Conservation (phyloP, 495 filamentous ascomycete genomes). For the Viridothelium virens region DNA sequence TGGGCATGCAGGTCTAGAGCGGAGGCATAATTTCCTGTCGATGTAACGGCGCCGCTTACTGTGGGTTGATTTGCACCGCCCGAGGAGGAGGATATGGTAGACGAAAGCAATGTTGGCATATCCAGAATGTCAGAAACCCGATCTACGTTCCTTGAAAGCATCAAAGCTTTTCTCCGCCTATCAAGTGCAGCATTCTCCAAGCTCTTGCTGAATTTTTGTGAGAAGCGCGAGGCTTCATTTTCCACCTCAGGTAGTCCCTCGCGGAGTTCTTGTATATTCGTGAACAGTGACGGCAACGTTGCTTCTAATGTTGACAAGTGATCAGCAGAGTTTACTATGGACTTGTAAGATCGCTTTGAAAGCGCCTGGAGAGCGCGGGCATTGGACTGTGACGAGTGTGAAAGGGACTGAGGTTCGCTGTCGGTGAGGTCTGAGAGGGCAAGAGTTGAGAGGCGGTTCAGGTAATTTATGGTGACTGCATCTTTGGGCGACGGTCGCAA, state of each 20-base stretch:
- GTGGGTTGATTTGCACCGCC: conserved; percentile 25
- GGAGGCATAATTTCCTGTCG: conserved; percentile 62
- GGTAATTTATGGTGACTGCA: conserved; percentile 55
- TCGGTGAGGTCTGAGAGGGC: conserved; percentile 63
- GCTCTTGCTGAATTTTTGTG: conserved; percentile 68
- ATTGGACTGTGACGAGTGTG: conserved; percentile 73
- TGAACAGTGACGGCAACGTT: conserved; percentile 59
- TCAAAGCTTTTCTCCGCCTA: conserved; percentile 68
- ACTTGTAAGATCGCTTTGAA: conserved; percentile 84
- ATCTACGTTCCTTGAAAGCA: conserved; percentile 84
- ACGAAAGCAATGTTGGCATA: conserved; percentile 75
- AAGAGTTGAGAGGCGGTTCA: conserved; percentile 70
- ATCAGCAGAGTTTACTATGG: conserved; percentile 71
- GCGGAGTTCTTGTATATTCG: conserved; percentile 56
- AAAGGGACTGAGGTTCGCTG: conserved; percentile 70
- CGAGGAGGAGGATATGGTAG: conserved; percentile 55
- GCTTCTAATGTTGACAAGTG: conserved; percentile 63
- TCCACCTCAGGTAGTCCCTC: conserved; percentile 72
- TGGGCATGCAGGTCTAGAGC: conserved; percentile 91
- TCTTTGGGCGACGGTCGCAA: conserved; percentile 35
- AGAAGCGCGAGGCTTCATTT: conserved; percentile 67
- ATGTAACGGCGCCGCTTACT: conserved; percentile 28
- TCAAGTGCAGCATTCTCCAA: conserved; percentile 67
- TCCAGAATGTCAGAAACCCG: conserved; percentile 85
- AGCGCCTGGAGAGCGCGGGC: conserved; percentile 79